These are phyloP conservation scores for Cupressus sempervirens DNA, from an alignment of 75 land plant species.

Conservation along the genomic window DNA sequence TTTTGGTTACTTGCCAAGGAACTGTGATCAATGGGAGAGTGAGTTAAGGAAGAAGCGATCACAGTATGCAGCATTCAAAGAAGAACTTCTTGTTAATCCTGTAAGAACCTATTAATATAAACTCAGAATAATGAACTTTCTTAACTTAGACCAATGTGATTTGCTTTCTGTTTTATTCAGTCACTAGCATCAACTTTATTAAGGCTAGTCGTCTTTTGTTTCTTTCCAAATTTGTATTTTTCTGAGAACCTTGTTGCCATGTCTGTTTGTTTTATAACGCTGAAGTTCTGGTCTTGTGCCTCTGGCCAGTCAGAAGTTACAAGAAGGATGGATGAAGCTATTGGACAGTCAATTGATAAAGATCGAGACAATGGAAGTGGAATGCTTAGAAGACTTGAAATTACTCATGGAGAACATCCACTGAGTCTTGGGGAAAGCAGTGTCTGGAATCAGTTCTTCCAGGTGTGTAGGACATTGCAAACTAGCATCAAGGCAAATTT, in stretches of 20 bases:
- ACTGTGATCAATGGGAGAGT: constrained; percentile 59
- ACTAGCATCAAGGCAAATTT: neutral
- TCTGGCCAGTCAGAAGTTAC: constrained; percentile 76
- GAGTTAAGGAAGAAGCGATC: constrained; percentile 81
- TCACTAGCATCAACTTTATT: neutral
- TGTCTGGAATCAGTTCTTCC: constrained; percentile 93
- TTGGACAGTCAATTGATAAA: constrained; percentile 21
- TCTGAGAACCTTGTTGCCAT: neutral
- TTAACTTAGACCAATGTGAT: neutral
- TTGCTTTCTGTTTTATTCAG: neutral
- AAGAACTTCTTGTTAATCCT: constrained; percentile 85
- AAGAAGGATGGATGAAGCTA: constrained; percentile 47
- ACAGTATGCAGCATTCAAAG: constrained; percentile 72
- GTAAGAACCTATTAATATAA: constrained; percentile 39
- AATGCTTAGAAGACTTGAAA: constrained; percentile 67
- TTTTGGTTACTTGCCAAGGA: constrained; percentile 77
- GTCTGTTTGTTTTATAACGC: neutral
- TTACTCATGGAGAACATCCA: constrained; percentile 90
- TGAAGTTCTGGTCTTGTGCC: constrained; percentile 25
- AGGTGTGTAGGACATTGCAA: constrained; percentile 38
- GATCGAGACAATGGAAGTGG: constrained; percentile 25
- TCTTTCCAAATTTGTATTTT: neutral
- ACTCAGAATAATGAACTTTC: neutral
- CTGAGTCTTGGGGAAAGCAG: constrained; percentile 84
- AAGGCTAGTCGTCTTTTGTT: neutral